A percentile compares a stretch with the other conserved stretches of the same genome.
These are phyloP conservation scores for Domatiomyces catenatus DNA, from an alignment of 2,329 filamentous ascomycete genomes.

Conservation along the genomic window DNA sequence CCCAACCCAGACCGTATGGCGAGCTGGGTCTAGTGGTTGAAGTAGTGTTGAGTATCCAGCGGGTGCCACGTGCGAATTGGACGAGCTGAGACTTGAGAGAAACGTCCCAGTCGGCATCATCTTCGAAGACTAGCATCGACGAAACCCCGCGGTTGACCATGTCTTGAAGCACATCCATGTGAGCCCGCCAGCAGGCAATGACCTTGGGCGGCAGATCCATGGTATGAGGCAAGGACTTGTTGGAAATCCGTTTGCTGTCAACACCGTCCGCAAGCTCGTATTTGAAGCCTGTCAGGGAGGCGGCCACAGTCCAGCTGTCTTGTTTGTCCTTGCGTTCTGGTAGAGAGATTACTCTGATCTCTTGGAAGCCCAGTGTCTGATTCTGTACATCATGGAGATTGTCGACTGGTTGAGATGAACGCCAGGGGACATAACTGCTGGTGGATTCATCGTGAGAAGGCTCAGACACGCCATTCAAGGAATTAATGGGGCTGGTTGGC, in stretches of 20 bases:
- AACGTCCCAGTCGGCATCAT: conserved; percentile 44
- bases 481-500: too few relatives aligned
- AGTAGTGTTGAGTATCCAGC: conserved; percentile 18
- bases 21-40: conserved; percentile 16
- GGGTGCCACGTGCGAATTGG: conserved; percentile 20
- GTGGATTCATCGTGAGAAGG: too few relatives aligned
- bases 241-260: neutral
- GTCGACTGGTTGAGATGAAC: neutral
- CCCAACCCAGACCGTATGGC: conserved; percentile 38
- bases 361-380: conserved; percentile 16
- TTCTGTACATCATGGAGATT: neutral
- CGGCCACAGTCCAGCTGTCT: conserved; percentile 31
- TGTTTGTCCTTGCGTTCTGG: conserved; percentile 34
- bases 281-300: conserved; percentile 23
- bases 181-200: conserved; percentile 22
- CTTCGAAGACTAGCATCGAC: conserved; percentile 39
- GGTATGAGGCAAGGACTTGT: conserved; percentile 4
- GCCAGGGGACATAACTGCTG: too few relatives aligned
- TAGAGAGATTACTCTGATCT: conserved; percentile 32
- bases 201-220: conserved; percentile 2
- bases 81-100: conserved; percentile 34
- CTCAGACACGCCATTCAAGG: too few relatives aligned
- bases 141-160: conserved; percentile 31
- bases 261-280: conserved; percentile 3
- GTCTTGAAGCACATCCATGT: conserved; percentile 24